Evolutionary conservation across 2,329 filamentous ascomycete species (phyloP).

Genomic region (Nothophoma quercina): DNA sequence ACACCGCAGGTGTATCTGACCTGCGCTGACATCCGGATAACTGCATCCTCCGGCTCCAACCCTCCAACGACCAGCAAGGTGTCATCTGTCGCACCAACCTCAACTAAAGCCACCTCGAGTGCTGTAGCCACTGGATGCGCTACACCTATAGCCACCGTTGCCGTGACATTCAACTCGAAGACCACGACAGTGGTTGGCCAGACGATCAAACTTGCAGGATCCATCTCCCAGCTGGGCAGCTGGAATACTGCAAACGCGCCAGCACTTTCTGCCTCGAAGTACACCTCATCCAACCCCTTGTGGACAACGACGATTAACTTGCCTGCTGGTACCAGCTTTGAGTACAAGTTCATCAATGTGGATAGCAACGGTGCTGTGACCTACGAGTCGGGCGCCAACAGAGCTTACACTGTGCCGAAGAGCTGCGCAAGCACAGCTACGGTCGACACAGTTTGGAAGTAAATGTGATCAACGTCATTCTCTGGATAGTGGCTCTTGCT

Average conservation of each 20-base stretch:
- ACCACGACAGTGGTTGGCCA: conserved; percentile 59
- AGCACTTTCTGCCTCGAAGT: conserved; percentile 52
- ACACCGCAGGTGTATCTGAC: conserved; percentile 44
- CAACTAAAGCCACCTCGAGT: conserved; percentile 21
- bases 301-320: conserved; percentile 56
- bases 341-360: conserved; percentile 57
- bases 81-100: conserved; percentile 16
- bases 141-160: conserved; percentile 35
- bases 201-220: conserved; percentile 57
- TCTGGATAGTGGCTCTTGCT: background rate
- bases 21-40: conserved; percentile 44
- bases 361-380: conserved; percentile 56
- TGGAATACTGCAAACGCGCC: conserved; percentile 54
- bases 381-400: conserved; percentile 54
- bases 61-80: conserved; percentile 26
- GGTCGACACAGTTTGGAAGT: conserved; percentile 37
- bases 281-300: conserved; percentile 54
- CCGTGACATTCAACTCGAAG: conserved; percentile 57
- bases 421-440: conserved; percentile 28
- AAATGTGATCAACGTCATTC: no score
- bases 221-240: conserved; percentile 52
- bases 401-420: conserved; percentile 48
- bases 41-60: conserved; percentile 21
- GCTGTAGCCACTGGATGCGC: conserved; percentile 29
- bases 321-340: conserved; percentile 52